phyloP scores from a whole-genome alignment of 1,284 basidiomycete genomes.

The Leccinum olivaceoglutinosum region DNA sequence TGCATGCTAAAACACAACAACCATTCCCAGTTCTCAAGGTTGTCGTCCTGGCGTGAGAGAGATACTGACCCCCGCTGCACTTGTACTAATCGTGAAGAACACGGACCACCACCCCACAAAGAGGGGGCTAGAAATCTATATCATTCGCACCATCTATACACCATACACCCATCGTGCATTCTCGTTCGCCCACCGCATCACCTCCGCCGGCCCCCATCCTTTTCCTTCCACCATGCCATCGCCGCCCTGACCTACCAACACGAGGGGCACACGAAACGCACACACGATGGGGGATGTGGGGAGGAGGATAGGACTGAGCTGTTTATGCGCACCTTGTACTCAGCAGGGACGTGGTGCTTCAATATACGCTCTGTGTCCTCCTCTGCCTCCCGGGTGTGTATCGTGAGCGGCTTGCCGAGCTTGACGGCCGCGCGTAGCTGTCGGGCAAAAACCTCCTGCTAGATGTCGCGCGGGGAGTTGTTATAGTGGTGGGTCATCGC shows the following conservation, averaged over 20 bases:
- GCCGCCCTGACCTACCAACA: slow-evolving; percentile 29
- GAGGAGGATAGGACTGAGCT: background rate
- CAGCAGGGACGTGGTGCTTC: slow-evolving; percentile 63
- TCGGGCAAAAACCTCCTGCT: slow-evolving; percentile 58
- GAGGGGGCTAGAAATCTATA: background rate
- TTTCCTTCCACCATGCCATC: background rate
- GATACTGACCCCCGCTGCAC: background rate
- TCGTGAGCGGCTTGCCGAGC: slow-evolving; percentile 68
- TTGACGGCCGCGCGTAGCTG: slow-evolving; percentile 65
- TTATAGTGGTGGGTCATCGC: slow-evolving; percentile 79
- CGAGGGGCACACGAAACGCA: background rate
- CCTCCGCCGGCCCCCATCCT: slow-evolving; percentile 47
- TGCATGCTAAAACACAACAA: no score
- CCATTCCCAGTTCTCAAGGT: no score
- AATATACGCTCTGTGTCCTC: slow-evolving; percentile 73
- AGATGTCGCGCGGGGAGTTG: slow-evolving; percentile 62
- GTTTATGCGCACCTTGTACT: slow-evolving; percentile 47
- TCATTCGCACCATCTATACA: slow-evolving; percentile 25
- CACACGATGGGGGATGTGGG: background rate
- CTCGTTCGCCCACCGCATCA: slow-evolving; percentile 58
- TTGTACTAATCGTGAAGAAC: background rate
- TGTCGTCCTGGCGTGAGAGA: background rate
- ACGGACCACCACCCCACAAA: background rate
- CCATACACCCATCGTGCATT: slow-evolving; percentile 65
- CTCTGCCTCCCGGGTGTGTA: slow-evolving; percentile 79